These are phyloP conservation scores for Pleurotus sapidus DNA, from an alignment of 768 basidiomycete species.

Conservation along the genomic window DNA sequence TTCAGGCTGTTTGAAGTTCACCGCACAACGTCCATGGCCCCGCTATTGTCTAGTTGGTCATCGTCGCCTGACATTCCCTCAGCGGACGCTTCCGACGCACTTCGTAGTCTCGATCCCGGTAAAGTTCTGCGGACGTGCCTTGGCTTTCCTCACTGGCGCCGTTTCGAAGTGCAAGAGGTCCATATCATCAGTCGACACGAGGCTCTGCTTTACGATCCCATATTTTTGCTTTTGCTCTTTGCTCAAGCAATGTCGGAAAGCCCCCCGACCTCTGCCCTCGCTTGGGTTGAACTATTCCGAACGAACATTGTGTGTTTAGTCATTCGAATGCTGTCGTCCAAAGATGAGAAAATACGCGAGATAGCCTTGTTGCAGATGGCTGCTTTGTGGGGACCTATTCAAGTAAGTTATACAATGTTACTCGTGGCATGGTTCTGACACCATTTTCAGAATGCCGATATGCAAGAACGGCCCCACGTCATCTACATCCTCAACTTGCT, in stretches of 20 bases:
- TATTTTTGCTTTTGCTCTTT: slow-evolving; percentile 70
- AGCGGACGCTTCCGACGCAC: slow-evolving; percentile 53
- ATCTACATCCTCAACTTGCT: slow-evolving; percentile 65
- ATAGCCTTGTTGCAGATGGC: slow-evolving; percentile 61
- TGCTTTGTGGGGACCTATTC: slow-evolving; percentile 54
- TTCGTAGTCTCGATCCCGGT: slow-evolving; percentile 68
- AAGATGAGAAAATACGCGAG: slow-evolving; percentile 55
- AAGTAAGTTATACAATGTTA: slow-evolving; percentile 42
- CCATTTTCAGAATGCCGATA: slow-evolving; percentile 46
- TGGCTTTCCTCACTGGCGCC: slow-evolving; percentile 66
- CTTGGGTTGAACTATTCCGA: slow-evolving; percentile 87
- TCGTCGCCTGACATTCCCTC: slow-evolving; percentile 39
- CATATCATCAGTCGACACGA: slow-evolving; percentile 22
- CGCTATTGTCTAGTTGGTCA: slow-evolving; percentile 69
- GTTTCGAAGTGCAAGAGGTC: slow-evolving; percentile 32
- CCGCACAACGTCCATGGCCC: slow-evolving; percentile 59
- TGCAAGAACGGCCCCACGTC: slow-evolving; percentile 79
- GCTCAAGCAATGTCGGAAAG: slow-evolving; percentile 61
- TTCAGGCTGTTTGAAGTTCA: slow-evolving; percentile 78
- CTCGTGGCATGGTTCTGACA: not conserved
- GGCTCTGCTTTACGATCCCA: slow-evolving; percentile 69
- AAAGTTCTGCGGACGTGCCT: slow-evolving; percentile 70
- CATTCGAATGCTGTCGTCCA: slow-evolving; percentile 69
- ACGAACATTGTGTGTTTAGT: slow-evolving; percentile 76
- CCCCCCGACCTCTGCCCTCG: slow-evolving; percentile 54